Evolutionary conservation across 2,329 filamentous ascomycete species (phyloP).

Genomic region (Sordariomycetes sp.): DNA sequence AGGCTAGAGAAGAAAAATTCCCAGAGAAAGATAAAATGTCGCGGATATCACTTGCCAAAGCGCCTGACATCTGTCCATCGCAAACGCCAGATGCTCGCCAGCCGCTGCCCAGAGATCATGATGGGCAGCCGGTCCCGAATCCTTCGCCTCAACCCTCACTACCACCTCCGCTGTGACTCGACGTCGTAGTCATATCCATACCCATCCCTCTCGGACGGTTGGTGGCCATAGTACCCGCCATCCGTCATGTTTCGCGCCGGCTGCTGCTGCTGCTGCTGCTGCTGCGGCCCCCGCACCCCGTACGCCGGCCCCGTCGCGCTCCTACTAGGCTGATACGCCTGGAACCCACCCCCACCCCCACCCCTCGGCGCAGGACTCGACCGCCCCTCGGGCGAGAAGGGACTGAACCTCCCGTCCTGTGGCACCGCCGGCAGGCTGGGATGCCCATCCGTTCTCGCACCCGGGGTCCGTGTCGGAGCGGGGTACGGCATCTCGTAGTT

Average conservation of each 20-base stretch:
- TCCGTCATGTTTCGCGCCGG: conserved; percentile 32
- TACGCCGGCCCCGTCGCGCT: conserved; percentile 25
- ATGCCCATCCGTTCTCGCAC: conserved; percentile 17
- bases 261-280: conserved; percentile 17
- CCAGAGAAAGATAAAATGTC: too few relatives aligned
- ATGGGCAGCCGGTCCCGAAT: neutral
- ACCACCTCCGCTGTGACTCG: conserved; percentile 16
- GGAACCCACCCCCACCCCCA: conserved; percentile 10
- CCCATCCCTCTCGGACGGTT: conserved; percentile 11
- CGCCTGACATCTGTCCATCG: too few relatives aligned
- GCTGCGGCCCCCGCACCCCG: conserved; percentile 9
- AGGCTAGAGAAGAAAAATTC: too few relatives aligned
- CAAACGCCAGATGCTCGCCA: too few relatives aligned
- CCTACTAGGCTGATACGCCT: conserved; percentile 15
- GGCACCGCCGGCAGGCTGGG: conserved; percentile 11
- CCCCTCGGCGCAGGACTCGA: conserved; percentile 16
- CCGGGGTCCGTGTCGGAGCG: conserved; percentile 17
- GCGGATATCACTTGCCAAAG: too few relatives aligned
- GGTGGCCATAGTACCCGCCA: conserved; percentile 2
- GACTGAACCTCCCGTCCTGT: conserved; percentile 3
- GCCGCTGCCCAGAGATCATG: neutral
- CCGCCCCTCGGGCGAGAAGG: conserved; percentile 17
- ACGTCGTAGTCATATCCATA: conserved; percentile 20
- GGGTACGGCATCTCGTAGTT: conserved; percentile 18
- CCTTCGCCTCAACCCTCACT: conserved; percentile 12